Conservation (phyloP, 805 yeast genomes). For the Hanseniaspora mollemarum region DNA sequence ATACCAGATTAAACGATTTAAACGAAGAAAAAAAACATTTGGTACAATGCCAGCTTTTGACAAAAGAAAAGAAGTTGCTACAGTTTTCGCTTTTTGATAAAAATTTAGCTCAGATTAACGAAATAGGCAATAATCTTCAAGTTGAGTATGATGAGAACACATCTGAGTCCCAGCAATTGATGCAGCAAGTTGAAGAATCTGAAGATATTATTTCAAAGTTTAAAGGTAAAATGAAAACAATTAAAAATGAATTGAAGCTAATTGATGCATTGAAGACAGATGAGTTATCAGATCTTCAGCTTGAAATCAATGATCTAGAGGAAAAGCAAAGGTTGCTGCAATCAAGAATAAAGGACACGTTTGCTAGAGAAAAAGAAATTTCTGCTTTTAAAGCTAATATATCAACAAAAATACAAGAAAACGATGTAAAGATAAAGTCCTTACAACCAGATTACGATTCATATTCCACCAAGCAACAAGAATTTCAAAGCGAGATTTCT, state of each 20-base stretch:
- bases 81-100: constrained; percentile 70
- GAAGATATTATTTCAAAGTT: constrained; percentile 42
- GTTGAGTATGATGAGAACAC: constrained; percentile 42
- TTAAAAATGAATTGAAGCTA: constrained; percentile 41
- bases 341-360: constrained; percentile 35
- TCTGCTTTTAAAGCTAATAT: background rate
- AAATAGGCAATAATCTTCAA: constrained; percentile 51
- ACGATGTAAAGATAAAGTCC: constrained; percentile 31
- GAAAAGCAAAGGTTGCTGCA: constrained; percentile 27
- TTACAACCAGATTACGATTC: constrained; percentile 35
- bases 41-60: constrained; percentile 54
- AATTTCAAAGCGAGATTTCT: constrained; percentile 32
- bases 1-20: constrained; percentile 62
- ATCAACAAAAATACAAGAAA: constrained; percentile 26
- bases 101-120: constrained; percentile 53
- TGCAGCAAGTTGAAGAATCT: constrained; percentile 48
- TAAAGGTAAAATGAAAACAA: constrained; percentile 36
- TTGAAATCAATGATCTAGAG: constrained; percentile 36
- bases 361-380: background rate
- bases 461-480: constrained; percentile 34
- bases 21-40: constrained; percentile 70
- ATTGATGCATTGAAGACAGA: constrained; percentile 43
- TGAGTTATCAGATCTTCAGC: constrained; percentile 39
- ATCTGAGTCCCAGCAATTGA: constrained; percentile 42
- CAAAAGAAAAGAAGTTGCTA: constrained; percentile 52